These are phyloP conservation scores for Suhomyces bolitotheri DNA, from an alignment of 1,139 yeast genomes.

Conservation along the genomic window DNA sequence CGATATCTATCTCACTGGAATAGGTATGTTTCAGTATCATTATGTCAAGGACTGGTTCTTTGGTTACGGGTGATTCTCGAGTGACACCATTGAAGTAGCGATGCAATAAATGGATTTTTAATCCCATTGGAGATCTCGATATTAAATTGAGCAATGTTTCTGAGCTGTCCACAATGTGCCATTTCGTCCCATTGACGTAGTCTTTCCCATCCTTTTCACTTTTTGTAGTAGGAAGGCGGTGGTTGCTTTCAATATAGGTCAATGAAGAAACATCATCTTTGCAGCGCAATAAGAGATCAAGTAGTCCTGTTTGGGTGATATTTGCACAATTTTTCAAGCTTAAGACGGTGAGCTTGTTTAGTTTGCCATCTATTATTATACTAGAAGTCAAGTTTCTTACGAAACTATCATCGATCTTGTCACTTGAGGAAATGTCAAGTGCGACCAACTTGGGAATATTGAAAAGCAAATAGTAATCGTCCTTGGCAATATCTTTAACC, in stretches of 20 bases:
- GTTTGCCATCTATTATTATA: conserved; percentile 24
- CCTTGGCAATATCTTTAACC: conserved; percentile 17
- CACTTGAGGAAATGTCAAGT: conserved; percentile 33
- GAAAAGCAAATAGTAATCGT: conserved; percentile 30
- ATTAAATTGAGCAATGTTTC: conserved; percentile 13
- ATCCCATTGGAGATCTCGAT: conserved; percentile 28
- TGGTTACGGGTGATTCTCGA: neutral
- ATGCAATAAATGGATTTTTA: conserved; percentile 25
- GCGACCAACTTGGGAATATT: conserved; percentile 34
- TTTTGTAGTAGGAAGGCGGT: conserved; percentile 11
- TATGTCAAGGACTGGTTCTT: conserved; percentile 21
- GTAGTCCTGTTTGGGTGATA: conserved; percentile 23
- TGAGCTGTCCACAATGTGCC: conserved; percentile 21
- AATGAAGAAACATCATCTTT: conserved; percentile 18
- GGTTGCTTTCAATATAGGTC: conserved; percentile 29
- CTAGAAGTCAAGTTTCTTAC: conserved; percentile 27
- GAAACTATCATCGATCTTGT: conserved; percentile 33
- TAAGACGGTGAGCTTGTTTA: conserved; percentile 26
- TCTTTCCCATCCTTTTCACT: conserved; percentile 6
- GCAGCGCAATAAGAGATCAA: conserved; percentile 18
- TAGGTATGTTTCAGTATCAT: conserved; percentile 18
- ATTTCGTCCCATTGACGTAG: conserved; percentile 24
- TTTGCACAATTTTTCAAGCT: conserved; percentile 28
- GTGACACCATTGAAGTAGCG: conserved; percentile 2
- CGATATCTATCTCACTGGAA: conserved; percentile 1